Evolutionary conservation across 2,329 filamentous ascomycete genomes (phyloP).

Genomic region (Nannizziopsis arthrosporioides): DNA sequence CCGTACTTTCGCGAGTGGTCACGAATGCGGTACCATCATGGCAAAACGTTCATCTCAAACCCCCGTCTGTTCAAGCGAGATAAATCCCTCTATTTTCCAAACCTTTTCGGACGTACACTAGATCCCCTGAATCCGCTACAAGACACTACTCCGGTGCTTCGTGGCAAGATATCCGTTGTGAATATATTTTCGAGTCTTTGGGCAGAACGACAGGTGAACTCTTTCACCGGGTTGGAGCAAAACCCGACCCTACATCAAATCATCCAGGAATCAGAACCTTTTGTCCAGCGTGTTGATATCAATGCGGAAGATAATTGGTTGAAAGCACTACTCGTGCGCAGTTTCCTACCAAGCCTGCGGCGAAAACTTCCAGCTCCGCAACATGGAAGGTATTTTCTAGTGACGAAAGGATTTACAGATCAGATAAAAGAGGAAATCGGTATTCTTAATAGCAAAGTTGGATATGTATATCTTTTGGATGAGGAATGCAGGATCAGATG

Average conservation of each 20-base stretch:
- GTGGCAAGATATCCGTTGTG: constrained; percentile 65
- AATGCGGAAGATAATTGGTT: constrained; percentile 76
- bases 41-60: constrained; percentile 84
- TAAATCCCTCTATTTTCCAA: constrained; percentile 82
- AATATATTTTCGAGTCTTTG: constrained; percentile 71
- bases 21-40: constrained; percentile 68
- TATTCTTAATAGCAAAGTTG: constrained; percentile 78
- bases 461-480: constrained; percentile 87
- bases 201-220: constrained; percentile 68
- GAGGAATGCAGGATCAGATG: constrained; percentile 79
- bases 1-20: constrained; percentile 96
- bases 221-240: constrained; percentile 53
- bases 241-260: constrained; percentile 60
- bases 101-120: constrained; percentile 71
- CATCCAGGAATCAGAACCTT: constrained; percentile 41
- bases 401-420: constrained; percentile 46
- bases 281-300: constrained; percentile 68
- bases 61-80: constrained; percentile 73
- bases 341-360: constrained; percentile 43
- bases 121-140: constrained; percentile 43
- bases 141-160: constrained; percentile 65
- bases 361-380: constrained; percentile 38
- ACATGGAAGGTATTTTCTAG: constrained; percentile 49
- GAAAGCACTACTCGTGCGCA: constrained; percentile 45
- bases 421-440: constrained; percentile 49